These are phyloP conservation scores for Xerocomellus intermedius DNA, from an alignment of 768 basidiomycete genomes.

Conservation along the genomic window DNA sequence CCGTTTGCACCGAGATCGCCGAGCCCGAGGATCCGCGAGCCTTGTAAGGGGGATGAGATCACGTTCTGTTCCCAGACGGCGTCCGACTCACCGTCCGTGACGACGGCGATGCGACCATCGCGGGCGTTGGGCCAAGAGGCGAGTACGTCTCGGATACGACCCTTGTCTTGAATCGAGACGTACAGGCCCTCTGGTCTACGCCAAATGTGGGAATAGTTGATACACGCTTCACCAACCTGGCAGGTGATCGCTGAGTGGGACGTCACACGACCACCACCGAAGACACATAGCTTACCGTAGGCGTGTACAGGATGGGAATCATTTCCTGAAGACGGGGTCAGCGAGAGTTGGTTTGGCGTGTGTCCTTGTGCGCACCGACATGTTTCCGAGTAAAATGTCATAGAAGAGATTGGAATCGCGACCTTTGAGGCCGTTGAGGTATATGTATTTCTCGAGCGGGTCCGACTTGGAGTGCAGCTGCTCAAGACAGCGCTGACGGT, in stretches of 20 bases:
- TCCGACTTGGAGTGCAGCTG: constrained; percentile 57
- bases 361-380: constrained; percentile 42
- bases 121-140: constrained; percentile 46
- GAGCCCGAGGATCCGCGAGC: constrained; percentile 72
- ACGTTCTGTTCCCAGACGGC: background rate
- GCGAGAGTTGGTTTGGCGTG: background rate
- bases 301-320: constrained; percentile 72
- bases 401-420: constrained; percentile 68
- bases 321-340: constrained; percentile 41
- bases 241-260: constrained; percentile 13
- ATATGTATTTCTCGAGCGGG: constrained; percentile 69
- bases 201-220: constrained; percentile 70
- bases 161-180: constrained; percentile 66
- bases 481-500: constrained; percentile 52
- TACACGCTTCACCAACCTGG: constrained; percentile 67
- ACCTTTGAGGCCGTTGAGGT: constrained; percentile 60
- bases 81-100: constrained; percentile 59
- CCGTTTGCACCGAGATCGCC: constrained; percentile 44
- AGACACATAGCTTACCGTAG: constrained; percentile 46
- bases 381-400: constrained; percentile 55
- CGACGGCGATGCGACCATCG: constrained; percentile 64
- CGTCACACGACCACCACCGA: constrained; percentile 8
- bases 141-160: constrained; percentile 57
- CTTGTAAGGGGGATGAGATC: constrained; percentile 20
- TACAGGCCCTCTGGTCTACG: constrained; percentile 59